Evolutionary conservation across 306 rosid genomes (phyloP).

Genomic region (Inga leiocalycina): DNA sequence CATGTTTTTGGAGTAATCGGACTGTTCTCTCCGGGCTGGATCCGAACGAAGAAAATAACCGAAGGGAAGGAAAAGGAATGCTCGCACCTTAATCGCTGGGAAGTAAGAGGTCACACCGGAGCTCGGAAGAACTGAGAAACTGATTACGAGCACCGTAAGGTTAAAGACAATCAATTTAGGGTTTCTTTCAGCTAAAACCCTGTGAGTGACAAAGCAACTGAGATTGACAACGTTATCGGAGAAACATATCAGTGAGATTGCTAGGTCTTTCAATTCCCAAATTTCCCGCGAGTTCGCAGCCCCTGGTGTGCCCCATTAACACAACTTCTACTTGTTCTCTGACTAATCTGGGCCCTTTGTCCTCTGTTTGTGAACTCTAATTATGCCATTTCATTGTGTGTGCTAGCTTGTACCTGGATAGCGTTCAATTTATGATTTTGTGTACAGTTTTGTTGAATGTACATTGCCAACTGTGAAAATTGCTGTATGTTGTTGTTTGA

Average conservation of each 20-base stretch:
- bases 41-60: background rate
- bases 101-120: background rate
- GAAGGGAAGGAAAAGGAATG: background rate
- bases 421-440: background rate
- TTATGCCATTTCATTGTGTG: background rate
- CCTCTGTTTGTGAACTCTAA: background rate
- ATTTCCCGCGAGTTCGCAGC: slow-evolving; percentile 4
- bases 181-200: slow-evolving; percentile 4
- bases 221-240: background rate
- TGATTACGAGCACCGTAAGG: background rate
- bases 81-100: background rate
- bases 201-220: background rate
- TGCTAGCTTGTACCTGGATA: background rate
- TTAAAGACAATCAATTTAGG: background rate
- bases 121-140: slow-evolving; percentile 1
- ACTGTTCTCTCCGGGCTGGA: background rate
- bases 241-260: background rate
- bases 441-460: slow-evolving; percentile 5
- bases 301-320: background rate
- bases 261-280: slow-evolving; percentile 1
- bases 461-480: background rate
- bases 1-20: background rate
- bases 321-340: background rate
- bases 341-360: background rate
- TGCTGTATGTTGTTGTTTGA: background rate